Conservation (phyloP, 306 rosid genomes). For the Inga oerstediana region DNA sequence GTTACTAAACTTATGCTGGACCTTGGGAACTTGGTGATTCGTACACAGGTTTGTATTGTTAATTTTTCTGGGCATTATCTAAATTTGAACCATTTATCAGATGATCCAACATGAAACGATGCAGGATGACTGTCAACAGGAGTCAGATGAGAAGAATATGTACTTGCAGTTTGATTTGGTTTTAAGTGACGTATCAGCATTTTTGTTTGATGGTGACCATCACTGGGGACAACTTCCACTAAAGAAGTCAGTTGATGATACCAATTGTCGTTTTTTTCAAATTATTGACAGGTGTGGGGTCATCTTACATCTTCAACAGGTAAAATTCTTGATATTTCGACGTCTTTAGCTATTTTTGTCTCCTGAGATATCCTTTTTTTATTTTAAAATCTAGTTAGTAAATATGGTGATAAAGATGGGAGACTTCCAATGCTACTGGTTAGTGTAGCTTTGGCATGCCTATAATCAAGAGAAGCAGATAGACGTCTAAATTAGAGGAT, state of each 20-base stretch:
- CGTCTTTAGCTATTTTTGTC: background rate
- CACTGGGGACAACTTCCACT: constrained; percentile 66
- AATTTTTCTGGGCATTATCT: constrained; percentile 13
- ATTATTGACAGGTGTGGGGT: constrained; percentile 88
- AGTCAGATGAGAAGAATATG: constrained; percentile 69
- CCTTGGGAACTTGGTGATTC: constrained; percentile 86
- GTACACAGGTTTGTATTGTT: constrained; percentile 62
- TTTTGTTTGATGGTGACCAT: constrained; percentile 92
- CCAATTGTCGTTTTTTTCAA: constrained; percentile 63
- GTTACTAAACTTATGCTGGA: constrained; percentile 88
- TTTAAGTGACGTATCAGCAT: constrained; percentile 91
- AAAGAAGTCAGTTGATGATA: constrained; percentile 44
- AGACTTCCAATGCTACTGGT: background rate
- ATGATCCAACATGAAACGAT: constrained; percentile 26
- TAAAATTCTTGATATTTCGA: constrained; percentile 40
- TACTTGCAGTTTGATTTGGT: constrained; percentile 87
- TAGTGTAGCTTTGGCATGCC: background rate
- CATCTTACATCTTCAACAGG: constrained; percentile 83
- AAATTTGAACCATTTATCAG: constrained; percentile 17
- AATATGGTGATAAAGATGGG: background rate
- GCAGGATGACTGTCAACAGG: constrained; percentile 69
- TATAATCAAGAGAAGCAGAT: background rate
- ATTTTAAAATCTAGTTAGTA: background rate
- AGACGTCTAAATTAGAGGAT: background rate
- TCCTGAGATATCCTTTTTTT: background rate